phyloP scores from a whole-genome alignment of 2,329 filamentous ascomycete genomes.

The Leptographium procerum region DNA sequence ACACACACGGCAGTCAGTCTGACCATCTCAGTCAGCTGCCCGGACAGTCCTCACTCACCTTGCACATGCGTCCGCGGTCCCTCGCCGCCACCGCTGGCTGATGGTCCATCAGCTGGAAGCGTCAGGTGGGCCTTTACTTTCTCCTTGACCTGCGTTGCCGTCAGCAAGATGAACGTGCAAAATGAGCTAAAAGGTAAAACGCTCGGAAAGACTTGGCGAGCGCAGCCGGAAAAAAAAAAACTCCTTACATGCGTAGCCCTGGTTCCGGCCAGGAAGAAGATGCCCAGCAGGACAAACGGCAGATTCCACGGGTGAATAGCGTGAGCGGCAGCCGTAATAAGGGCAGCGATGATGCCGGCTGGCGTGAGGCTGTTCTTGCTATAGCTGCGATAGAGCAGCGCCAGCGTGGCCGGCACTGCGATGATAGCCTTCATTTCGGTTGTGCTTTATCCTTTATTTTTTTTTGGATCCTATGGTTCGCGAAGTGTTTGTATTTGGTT shows the following conservation, averaged over 20 bases:
- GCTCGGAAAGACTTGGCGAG: too few relatives aligned
- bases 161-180: too few relatives aligned
- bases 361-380: constrained; percentile 69
- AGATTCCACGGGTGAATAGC: constrained; percentile 87
- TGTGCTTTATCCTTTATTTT: background rate
- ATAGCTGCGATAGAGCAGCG: constrained; percentile 56
- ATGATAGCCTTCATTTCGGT: constrained; percentile 44
- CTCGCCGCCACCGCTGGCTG: constrained; percentile 54
- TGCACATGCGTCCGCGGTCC: constrained; percentile 75
- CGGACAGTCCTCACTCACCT: too few relatives aligned
- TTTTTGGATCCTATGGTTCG: background rate
- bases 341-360: constrained; percentile 59
- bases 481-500: background rate
- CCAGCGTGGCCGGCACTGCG: constrained; percentile 45
- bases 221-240: too few relatives aligned
- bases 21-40: too few relatives aligned
- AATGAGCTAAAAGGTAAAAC: too few relatives aligned
- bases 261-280: constrained; percentile 82
- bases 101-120: constrained; percentile 58
- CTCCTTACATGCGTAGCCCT: constrained; percentile 44
- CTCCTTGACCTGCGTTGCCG: constrained; percentile 59
- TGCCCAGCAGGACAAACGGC: constrained; percentile 72
- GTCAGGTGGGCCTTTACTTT: constrained; percentile 75
- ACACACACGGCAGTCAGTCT: too few relatives aligned
- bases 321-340: constrained; percentile 65